Percentiles rank a stretch among this genome's conserved stretches.
Evolutionary conservation across 148 eudicot species (phyloP).

Genomic region (Rhododendron kiyosumense): DNA sequence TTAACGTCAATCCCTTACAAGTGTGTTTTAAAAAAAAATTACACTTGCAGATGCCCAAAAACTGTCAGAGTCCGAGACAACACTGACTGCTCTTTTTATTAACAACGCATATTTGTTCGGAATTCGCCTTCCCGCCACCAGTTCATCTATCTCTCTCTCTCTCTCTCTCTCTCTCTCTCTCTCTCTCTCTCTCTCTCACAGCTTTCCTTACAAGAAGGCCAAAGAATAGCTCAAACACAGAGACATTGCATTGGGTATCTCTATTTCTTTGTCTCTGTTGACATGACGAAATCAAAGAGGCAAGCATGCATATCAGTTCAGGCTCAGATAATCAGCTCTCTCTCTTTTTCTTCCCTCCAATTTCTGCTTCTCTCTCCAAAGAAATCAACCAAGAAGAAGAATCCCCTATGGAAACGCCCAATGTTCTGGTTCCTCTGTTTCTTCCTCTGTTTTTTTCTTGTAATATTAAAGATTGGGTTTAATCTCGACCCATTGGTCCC

Average conservation of each 20-base stretch:
- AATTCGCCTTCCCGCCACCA: slow-evolving; percentile 1
- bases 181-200: slow-evolving; percentile 7
- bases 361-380: slow-evolving; percentile 52
- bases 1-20: too few species aligned
- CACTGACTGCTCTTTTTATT: slow-evolving; percentile 14
- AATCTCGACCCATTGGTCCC: slow-evolving; percentile 40
- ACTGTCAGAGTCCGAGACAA: background rate
- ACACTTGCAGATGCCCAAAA: background rate
- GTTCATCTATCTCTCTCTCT: slow-evolving; percentile 8
- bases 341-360: slow-evolving; percentile 62
- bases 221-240: background rate
- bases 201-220: slow-evolving; percentile 12
- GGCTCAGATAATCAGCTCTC: slow-evolving; percentile 58
- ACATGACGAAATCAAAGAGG: slow-evolving; percentile 50
- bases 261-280: background rate
- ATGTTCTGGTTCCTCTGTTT: slow-evolving; percentile 38
- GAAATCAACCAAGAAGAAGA: slow-evolving; percentile 30
- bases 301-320: slow-evolving; percentile 79
- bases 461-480: slow-evolving; percentile 44
- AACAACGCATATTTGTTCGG: slow-evolving; percentile 14
- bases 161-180: slow-evolving; percentile 14
- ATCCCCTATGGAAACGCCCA: slow-evolving; percentile 30
- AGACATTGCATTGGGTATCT: background rate
- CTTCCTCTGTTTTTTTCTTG: slow-evolving; percentile 42
- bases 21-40: too few species aligned